Conservation (phyloP, 176 grass and related monocot species). For the Dactylis glomerata region DNA sequence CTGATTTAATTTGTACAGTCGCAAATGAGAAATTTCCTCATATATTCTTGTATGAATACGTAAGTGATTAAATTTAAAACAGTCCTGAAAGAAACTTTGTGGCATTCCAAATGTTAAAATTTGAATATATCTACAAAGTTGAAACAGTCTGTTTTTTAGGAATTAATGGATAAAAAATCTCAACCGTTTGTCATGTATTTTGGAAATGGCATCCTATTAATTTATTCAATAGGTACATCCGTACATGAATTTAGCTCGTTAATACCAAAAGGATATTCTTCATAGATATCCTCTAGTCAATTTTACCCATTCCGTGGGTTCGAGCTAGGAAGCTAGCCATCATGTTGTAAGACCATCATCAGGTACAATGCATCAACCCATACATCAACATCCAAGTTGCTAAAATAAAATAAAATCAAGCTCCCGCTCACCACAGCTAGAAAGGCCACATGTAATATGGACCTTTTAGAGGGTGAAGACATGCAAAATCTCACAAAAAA, state of each 20-base stretch:
- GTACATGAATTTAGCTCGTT: neutral
- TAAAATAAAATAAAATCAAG: neutral
- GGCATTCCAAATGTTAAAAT: neutral
- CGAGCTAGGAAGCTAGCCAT: neutral
- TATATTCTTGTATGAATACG: neutral
- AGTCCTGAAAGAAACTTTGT: neutral
- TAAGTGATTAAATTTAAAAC: neutral
- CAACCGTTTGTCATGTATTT: neutral
- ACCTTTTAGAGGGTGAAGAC: neutral
- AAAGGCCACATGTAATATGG: constrained; percentile 2
- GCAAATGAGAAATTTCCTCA: neutral
- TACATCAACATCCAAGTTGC: constrained; percentile 27
- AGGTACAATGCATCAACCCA: constrained; percentile 30
- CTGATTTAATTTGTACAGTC: neutral
- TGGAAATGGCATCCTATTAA: neutral
- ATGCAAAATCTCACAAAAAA: neutral
- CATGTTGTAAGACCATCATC: neutral
- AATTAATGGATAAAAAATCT: neutral
- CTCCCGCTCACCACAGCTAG: neutral
- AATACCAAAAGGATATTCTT: neutral
- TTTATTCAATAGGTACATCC: too few species aligned
- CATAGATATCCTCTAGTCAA: neutral
- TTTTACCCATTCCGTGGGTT: neutral
- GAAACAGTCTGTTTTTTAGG: neutral
- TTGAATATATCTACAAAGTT: neutral